Conservation (phyloP, 441 rosid species). For the Francoa sonchifolia region DNA sequence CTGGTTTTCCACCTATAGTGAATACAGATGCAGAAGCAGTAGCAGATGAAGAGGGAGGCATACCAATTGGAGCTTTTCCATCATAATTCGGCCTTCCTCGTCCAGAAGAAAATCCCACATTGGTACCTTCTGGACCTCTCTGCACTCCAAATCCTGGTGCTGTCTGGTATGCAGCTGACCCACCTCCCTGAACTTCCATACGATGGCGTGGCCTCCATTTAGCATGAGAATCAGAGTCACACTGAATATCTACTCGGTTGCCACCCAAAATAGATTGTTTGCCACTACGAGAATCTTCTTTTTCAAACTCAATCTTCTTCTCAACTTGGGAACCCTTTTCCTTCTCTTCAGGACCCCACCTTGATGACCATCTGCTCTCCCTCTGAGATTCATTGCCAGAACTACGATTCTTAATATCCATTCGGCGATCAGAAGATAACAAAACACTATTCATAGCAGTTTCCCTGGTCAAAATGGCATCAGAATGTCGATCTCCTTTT, state of each 20-base stretch:
- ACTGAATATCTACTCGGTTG: conserved; percentile 40
- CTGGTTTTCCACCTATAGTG: conserved; percentile 29
- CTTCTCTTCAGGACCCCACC: conserved; percentile 99
- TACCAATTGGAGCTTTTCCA: conserved; percentile 18
- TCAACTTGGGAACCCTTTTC: conserved; percentile 66
- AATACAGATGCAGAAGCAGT: conserved; percentile 16
- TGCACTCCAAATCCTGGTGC: conserved; percentile 88
- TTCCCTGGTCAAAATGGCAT: conserved; percentile 38
- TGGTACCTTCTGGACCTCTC: conserved; percentile 54
- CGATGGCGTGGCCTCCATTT: conserved; percentile 98
- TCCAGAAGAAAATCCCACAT: conserved; percentile 57
- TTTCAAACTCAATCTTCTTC: conserved; percentile 51
- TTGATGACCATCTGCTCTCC: conserved; percentile 92
- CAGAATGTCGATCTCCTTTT: conserved; percentile 65
- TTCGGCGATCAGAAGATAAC: conserved; percentile 59
- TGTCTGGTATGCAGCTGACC: conserved; percentile 42
- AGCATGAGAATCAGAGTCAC: conserved; percentile 78
- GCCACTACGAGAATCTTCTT: conserved; percentile 48
- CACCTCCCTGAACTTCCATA: conserved; percentile 37
- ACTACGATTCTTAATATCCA: conserved; percentile 36
- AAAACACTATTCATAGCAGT: conserved; percentile 37
- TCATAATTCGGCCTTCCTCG: conserved; percentile 52
- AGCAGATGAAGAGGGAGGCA: conserved; percentile 21
- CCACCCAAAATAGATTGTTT: conserved; percentile 29
- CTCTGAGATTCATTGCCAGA: conserved; percentile 47